phyloP scores from a whole-genome alignment of 2,329 filamentous ascomycete species.

The Aspergillus candidus region DNA sequence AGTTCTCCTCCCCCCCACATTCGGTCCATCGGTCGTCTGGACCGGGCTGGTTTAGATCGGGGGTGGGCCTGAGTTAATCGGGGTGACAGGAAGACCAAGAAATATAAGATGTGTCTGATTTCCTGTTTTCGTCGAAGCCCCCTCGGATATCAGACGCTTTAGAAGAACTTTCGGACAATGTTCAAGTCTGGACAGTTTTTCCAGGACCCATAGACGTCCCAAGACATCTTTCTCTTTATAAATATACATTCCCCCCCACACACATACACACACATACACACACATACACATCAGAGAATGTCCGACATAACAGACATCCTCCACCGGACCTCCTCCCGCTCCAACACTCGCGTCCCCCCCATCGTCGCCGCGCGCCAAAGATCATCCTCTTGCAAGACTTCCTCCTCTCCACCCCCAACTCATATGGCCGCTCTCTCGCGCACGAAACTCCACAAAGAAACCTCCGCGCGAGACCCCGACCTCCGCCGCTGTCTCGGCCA shows the following conservation, averaged over 20 bases:
- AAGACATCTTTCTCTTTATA: background rate
- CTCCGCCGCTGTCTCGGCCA: constrained; percentile 22
- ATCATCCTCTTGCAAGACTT: background rate
- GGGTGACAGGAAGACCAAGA: too few relatives aligned
- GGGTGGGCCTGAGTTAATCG: too few relatives aligned
- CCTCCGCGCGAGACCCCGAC: constrained; percentile 13
- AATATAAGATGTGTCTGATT: too few relatives aligned
- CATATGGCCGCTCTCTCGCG: constrained; percentile 15
- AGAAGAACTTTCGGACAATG: background rate
- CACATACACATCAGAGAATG: background rate
- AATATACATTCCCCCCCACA: background rate
- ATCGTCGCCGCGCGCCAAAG: constrained; percentile 6
- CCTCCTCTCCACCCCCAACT: constrained; percentile 2
- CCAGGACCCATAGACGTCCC: background rate
- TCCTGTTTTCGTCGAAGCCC: too few relatives aligned
- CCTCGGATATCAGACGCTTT: too few relatives aligned
- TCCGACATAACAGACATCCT: constrained; percentile 2
- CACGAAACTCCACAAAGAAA: constrained; percentile 13
- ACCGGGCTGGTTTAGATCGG: too few relatives aligned
- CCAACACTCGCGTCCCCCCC: constrained; percentile 13
- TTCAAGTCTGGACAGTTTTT: too few relatives aligned
- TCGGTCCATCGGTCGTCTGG: too few relatives aligned
- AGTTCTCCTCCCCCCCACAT: too few relatives aligned
- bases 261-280: background rate
- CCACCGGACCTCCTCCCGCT: constrained; percentile 7